These are phyloP conservation scores for Aspergillus novofumigatus DNA, from an alignment of 2,329 filamentous ascomycete species.

Conservation along the genomic window DNA sequence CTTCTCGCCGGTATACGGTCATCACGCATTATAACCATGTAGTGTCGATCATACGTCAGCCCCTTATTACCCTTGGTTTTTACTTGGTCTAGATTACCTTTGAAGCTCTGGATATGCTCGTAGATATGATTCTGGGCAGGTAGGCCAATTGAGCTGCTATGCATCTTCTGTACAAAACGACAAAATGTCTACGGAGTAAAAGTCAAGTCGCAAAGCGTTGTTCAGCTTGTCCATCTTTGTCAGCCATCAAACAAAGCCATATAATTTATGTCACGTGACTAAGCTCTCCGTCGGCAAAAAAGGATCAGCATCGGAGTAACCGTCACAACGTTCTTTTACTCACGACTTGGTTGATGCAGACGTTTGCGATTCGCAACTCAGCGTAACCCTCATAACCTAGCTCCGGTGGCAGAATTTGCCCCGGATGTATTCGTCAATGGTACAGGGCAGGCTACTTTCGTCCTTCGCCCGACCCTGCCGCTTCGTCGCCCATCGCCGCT, in stretches of 20 bases:
- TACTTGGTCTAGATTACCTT: background rate
- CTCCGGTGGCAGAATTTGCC: constrained; percentile 24
- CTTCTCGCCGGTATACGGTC: background rate
- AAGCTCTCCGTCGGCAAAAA: background rate
- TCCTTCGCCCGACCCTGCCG: constrained; percentile 34
- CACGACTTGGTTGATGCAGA: constrained; percentile 12
- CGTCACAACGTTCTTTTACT: background rate
- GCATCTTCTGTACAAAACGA: too few species aligned
- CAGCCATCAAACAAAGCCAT: background rate
- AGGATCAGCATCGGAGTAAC: background rate
- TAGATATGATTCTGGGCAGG: background rate
- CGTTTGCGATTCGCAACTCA: constrained; percentile 12
- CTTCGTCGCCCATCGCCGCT: constrained; percentile 34
- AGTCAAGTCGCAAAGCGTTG: background rate
- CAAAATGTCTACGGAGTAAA: background rate
- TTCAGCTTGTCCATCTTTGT: background rate
- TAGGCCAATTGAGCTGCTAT: background rate
- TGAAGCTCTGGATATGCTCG: background rate
- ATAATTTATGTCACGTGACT: background rate
- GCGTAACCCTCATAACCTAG: constrained; percentile 12
- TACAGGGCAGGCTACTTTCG: constrained; percentile 32
- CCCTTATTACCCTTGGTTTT: background rate
- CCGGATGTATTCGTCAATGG: constrained; percentile 39
- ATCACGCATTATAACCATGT: background rate
- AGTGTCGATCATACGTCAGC: background rate